Percentiles rank a stretch among this genome's conserved stretches.
Conservation (phyloP, 371 early-diverging fungal species). For the Mortierella sp. region DNA sequence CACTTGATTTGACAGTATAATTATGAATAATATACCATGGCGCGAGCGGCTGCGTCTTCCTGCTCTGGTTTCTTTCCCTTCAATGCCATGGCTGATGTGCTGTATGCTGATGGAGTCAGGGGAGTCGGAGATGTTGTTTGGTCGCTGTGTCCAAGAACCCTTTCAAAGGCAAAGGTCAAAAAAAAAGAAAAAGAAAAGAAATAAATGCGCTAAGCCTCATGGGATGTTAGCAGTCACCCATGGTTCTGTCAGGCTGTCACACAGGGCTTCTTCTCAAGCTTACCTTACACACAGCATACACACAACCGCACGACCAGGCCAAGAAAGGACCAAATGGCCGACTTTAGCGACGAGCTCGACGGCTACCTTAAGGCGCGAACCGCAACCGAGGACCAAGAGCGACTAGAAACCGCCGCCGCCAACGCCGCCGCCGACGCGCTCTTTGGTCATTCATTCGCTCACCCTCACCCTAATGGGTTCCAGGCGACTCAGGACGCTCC, state of each 20-base stretch:
- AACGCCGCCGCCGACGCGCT: constrained; percentile 40
- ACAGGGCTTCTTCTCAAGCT: not conserved
- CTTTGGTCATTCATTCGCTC: constrained; percentile 23
- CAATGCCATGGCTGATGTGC: constrained; percentile 27
- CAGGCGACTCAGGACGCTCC: constrained; percentile 60
- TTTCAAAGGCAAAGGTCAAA: not conserved
- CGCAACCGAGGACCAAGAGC: constrained; percentile 33
- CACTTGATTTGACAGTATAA: not conserved
- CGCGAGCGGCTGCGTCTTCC: constrained; percentile 31
- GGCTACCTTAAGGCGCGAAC: constrained; percentile 46
- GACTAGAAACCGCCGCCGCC: constrained; percentile 32
- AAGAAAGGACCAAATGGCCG: constrained; percentile 16
- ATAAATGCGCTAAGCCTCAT: constrained; percentile 17
- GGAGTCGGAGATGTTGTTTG: not conserved
- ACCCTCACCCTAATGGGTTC: constrained; percentile 54
- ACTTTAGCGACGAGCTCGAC: constrained; percentile 61
- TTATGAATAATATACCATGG: constrained; percentile 15
- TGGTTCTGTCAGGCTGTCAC: not conserved
- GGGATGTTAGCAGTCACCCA: constrained; percentile 7
- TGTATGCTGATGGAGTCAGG: not conserved
- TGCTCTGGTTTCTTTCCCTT: constrained; percentile 22
- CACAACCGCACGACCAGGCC: not conserved
- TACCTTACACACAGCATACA: not conserved
- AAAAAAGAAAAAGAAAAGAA: constrained; percentile 25
- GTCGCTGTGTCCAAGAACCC: not conserved